Evolutionary conservation across 2,329 filamentous ascomycete genomes (phyloP).

Genomic region (Blastomyces parvus): DNA sequence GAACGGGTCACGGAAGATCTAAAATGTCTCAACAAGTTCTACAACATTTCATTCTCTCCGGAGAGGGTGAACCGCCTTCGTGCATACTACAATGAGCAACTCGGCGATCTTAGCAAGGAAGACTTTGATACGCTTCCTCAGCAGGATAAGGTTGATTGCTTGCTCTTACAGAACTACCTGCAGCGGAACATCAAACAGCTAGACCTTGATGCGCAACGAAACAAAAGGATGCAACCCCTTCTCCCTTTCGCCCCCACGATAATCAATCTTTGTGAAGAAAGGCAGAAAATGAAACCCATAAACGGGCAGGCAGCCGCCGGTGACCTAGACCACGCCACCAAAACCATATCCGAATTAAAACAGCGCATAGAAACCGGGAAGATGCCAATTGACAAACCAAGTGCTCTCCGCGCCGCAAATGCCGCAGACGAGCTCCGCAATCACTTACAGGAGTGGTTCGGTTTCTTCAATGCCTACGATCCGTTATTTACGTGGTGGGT

Average conservation of each 20-base stretch:
- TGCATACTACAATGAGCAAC: conserved; percentile 36
- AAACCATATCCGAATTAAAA: conserved; percentile 27
- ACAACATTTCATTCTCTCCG: conserved; percentile 41
- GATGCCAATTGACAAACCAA: conserved; percentile 30
- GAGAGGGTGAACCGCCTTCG: conserved; percentile 33
- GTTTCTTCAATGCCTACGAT: conserved; percentile 48
- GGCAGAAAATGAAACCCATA: conserved; percentile 39
- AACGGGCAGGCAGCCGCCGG: conserved; percentile 38
- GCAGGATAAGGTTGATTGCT: conserved; percentile 30
- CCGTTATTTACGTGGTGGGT: conserved; percentile 52
- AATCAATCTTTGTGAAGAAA: conserved; percentile 40
- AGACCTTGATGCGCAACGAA: conserved; percentile 31
- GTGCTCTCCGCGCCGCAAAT: conserved; percentile 41
- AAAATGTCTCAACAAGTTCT: conserved; percentile 41
- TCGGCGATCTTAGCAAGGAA: conserved; percentile 28
- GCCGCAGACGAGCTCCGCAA: conserved; percentile 33
- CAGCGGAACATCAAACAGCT: conserved; percentile 26
- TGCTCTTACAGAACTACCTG: conserved; percentile 42
- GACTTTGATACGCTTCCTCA: conserved; percentile 34
- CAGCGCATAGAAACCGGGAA: conserved; percentile 29
- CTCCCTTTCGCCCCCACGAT: conserved; percentile 40
- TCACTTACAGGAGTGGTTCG: conserved; percentile 40
- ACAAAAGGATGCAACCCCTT: conserved; percentile 32
- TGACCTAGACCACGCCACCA: conserved; percentile 31
- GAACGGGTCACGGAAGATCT: conserved; percentile 39